phyloP scores from a whole-genome alignment of 441 rosid species.

The Theobroma grandiflorum region DNA sequence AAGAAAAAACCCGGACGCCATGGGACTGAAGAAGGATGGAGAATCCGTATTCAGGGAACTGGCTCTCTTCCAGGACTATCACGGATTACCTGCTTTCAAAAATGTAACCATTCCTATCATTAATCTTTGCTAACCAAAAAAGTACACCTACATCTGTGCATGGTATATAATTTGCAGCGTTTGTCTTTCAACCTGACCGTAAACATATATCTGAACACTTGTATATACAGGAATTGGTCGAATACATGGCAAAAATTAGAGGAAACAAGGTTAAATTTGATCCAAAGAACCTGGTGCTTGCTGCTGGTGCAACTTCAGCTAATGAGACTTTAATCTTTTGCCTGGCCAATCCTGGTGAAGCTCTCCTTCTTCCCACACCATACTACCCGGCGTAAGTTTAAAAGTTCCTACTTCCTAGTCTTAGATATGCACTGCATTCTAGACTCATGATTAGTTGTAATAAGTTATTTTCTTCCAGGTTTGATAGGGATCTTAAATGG shows the following conservation, averaged over 20 bases:
- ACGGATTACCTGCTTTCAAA: conserved; percentile 62
- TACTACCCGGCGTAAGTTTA: conserved; percentile 66
- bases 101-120: conserved; percentile 36
- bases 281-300: conserved; percentile 59
- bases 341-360: conserved; percentile 72
- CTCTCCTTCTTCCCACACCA: conserved; percentile 72
- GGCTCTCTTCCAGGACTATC: conserved; percentile 72
- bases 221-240: conserved; percentile 46
- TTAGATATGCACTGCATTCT: not conserved
- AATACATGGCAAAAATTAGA: conserved; percentile 60
- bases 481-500: conserved; percentile 80
- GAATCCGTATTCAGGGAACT: conserved; percentile 50
- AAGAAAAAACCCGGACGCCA: conserved; percentile 47
- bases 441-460: not conserved
- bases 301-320: conserved; percentile 75
- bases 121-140: not conserved
- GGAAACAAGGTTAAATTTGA: conserved; percentile 57
- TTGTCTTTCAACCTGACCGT: not conserved
- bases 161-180: not conserved
- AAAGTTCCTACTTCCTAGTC: not conserved
- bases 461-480: conserved; percentile 37
- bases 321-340: conserved; percentile 72
- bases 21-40: conserved; percentile 45
- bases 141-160: not conserved
- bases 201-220: not conserved